phyloP scores from a whole-genome alignment of 1,284 basidiomycete species.

The Apiotrichum laibachii region DNA sequence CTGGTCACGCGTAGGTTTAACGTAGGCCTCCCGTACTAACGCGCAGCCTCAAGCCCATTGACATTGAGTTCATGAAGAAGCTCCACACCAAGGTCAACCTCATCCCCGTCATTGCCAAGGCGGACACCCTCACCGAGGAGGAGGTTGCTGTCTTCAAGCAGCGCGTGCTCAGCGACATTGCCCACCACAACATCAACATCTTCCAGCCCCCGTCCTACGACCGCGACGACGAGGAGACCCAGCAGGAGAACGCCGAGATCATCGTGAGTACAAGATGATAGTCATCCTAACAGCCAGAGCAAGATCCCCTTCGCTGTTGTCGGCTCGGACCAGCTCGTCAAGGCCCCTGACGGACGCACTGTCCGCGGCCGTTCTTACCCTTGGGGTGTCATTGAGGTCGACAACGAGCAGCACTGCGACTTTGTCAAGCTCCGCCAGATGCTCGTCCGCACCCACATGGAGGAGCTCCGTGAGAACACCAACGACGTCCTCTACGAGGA shows the following conservation, averaged over 20 bases:
- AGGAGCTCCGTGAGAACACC: slow-evolving; percentile 92
- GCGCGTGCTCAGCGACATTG: slow-evolving; percentile 84
- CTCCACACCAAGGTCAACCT: slow-evolving; percentile 95
- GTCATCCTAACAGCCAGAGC: slow-evolving; percentile 53
- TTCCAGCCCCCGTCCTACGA: slow-evolving; percentile 95
- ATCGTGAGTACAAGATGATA: slow-evolving; percentile 54
- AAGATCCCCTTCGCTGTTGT: slow-evolving; percentile 97
- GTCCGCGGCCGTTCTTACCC: slow-evolving; percentile 91
- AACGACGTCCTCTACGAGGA: slow-evolving; percentile 92
- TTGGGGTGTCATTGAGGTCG: slow-evolving; percentile 96
- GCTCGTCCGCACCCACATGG: slow-evolving; percentile 97
- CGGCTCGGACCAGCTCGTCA: slow-evolving; percentile 78
- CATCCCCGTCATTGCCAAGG: slow-evolving; percentile 94
- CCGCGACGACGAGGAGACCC: slow-evolving; percentile 93
- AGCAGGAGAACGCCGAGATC: slow-evolving; percentile 93
- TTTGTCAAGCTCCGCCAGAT: slow-evolving; percentile 98
- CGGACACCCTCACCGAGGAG: slow-evolving; percentile 93
- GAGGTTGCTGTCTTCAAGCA: slow-evolving; percentile 89
- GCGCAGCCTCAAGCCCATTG: slow-evolving; percentile 83
- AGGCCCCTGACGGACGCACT: slow-evolving; percentile 76
- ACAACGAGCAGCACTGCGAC: slow-evolving; percentile 96
- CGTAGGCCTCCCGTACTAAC: not conserved
- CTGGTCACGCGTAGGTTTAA: slow-evolving; percentile 84
- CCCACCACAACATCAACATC: slow-evolving; percentile 88
- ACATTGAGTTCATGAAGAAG: slow-evolving; percentile 95